Evolutionary conservation across 495 filamentous ascomycete genomes (phyloP), one percentile per base, ranked within the genome.

Genomic region (Annulohypoxylon maeteangense): DNA sequence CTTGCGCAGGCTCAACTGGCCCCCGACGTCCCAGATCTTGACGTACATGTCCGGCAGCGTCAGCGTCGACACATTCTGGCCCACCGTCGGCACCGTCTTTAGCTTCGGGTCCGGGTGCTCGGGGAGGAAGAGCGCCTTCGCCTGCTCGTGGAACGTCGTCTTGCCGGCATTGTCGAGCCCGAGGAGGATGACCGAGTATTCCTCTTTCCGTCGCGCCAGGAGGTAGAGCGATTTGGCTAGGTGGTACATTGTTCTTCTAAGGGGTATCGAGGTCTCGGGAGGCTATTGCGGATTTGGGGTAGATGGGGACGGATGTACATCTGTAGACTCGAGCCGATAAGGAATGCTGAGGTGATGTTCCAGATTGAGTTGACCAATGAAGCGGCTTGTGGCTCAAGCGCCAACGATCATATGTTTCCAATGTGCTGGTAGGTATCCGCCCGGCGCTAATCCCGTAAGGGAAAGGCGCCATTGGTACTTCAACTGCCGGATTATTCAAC

Each of bases 131-230:
- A 95, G 84, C 40, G 93, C 87, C 82, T 97, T 97, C 76, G 98
- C 91, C 77, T 97, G 93, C 68, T 95, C 93, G 80, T 97, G 93
- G 78, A 99, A 93, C 12, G 95, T 99, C 36, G 95, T 98, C 84
- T 99, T 99, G 80, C 95, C 95, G 57, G 95, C 95, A 75, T 98
- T 98, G 82, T 99, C 95, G 77, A 99, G 91, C 57, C 95, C 95
- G 70, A 98, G 92, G 54, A 99, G 92, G 65, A 99, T 90, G 73
- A 98, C 92, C 34, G 95, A 98, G 85, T 97, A 99, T 85, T 99
- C 95, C 85, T 98, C 95, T 89, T 97, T 97, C 79, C 92, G 94
- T 12, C 94, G 98, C 60, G 93, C 94, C 67, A 96, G 90, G 51
- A 93, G 87, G 83, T 99, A 99, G 42, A 99, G 84, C 69, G 92